Base-by-base conservation (phyloP, 768 basidiomycete species). In the Leccinum boreale region DNA sequence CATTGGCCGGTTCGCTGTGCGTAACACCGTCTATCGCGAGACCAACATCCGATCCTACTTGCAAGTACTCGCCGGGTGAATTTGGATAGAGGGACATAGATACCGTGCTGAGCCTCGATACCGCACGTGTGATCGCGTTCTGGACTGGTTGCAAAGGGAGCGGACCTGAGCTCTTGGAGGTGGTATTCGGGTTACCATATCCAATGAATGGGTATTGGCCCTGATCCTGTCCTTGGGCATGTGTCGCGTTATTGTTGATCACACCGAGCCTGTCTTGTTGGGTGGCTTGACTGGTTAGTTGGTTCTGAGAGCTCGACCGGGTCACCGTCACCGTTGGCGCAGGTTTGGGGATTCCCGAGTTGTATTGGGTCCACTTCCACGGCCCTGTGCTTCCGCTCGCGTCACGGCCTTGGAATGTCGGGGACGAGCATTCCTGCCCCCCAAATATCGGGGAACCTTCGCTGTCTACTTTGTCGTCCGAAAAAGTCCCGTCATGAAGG, bases 381-480 rank as follows among this genome's bases (percentile, higher is more conserved):
- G 77, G 68, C 6, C 79, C 76, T 7, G 73, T 77, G 48, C 78
- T 76, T 54, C 68, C 70, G 12, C 71, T 73, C n/a, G 74, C 75
- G 62, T 73, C 63, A 24, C 71, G 67, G 51, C 53, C 31, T 49
- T 62, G 59, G 24, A 61, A 53, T 12, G 60, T 64, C 28, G 62
- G 70, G 1, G 83, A 80, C 3, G 82, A 80, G 35, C 81, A 71
- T 45, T 90, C 88, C 64, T 85, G 84, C 2, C 90, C 89, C n/a
- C 89, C 89, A 63, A 92, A 91, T 35, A 90, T 73, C 24, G 86
- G 87, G 3, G 89, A 90, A 24, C 85, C 85, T 55, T 85, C 81
- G 8, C 75, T 67, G 35, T 75, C 72, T 56, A 73, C 77, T 49
- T 70, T 71, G 42, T 83, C 75, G 44, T 79, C 77, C 24, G 81